Evolutionary conservation across 345 rosid genomes (phyloP).

Genomic region (Eucalyptus erythrocorys): DNA sequence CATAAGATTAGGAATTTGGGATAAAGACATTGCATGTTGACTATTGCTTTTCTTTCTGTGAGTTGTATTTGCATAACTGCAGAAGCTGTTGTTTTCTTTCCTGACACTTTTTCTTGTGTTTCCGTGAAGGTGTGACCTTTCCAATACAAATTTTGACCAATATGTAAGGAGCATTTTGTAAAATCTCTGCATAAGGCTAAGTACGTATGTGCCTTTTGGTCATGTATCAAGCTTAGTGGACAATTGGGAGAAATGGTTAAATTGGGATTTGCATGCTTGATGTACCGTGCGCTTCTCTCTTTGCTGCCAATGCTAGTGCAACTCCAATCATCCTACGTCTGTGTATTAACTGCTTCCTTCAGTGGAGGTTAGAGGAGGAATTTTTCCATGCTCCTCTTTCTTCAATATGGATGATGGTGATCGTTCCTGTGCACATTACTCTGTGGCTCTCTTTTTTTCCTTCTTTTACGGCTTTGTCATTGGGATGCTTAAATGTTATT

Average conservation of each 20-base stretch:
- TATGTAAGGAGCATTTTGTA: constrained; percentile 73
- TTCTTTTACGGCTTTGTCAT: background rate
- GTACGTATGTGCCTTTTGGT: background rate
- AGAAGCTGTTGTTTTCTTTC: background rate
- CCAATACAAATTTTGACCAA: constrained; percentile 65
- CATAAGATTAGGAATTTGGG: background rate
- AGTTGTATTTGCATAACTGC: background rate
- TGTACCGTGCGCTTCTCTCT: background rate
- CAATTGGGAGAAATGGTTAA: background rate
- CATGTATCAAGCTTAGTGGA: background rate
- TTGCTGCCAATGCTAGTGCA: background rate
- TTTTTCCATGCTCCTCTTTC: background rate
- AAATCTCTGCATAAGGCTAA: background rate
- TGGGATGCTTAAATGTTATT: background rate
- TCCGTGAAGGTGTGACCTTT: constrained; percentile 55
- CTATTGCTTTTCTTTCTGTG: background rate
- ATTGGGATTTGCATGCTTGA: background rate
- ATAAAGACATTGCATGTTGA: background rate
- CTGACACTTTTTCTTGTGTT: background rate
- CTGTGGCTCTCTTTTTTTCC: background rate
- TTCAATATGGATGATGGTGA: background rate
- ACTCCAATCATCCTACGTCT: background rate
- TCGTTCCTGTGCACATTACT: background rate
- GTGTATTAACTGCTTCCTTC: background rate
- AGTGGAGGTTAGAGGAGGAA: background rate